These are phyloP conservation scores for Thermoascus crustaceus DNA, from an alignment of 2,329 filamentous ascomycete species.

Conservation along the genomic window DNA sequence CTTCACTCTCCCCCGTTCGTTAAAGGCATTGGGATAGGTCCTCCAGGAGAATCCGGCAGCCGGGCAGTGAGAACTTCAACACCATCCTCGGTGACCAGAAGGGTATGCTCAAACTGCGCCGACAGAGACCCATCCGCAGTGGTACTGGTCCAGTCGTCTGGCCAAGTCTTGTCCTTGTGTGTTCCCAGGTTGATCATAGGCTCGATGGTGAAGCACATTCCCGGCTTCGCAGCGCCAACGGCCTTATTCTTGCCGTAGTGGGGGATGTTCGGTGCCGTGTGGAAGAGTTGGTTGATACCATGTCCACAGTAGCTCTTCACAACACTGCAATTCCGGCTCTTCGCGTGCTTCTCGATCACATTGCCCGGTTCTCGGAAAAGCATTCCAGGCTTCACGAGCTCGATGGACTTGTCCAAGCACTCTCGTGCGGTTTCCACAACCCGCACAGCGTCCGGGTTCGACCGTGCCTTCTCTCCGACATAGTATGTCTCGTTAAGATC, in stretches of 20 bases:
- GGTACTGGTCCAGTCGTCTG: slow-evolving; percentile 96
- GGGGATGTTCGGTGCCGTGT: slow-evolving; percentile 86
- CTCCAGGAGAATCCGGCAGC: slow-evolving; percentile 64
- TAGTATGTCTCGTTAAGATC: slow-evolving; percentile 99
- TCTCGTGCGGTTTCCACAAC: slow-evolving; percentile 86
- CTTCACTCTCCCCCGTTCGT: not conserved
- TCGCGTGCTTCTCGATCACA: slow-evolving; percentile 91
- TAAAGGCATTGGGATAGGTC: slow-evolving; percentile 54
- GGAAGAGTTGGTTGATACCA: slow-evolving; percentile 88
- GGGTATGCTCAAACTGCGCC: slow-evolving; percentile 89
- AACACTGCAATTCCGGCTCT: slow-evolving; percentile 74
- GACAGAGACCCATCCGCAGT: slow-evolving; percentile 83
- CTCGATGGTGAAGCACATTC: slow-evolving; percentile 98
- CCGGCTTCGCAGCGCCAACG: slow-evolving; percentile 83
- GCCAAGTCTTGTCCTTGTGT: slow-evolving; percentile 91
- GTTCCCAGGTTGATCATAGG: slow-evolving; percentile 95
- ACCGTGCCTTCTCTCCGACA: slow-evolving; percentile 77
- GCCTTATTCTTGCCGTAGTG: slow-evolving; percentile 99
- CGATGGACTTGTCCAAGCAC: slow-evolving; percentile 83
- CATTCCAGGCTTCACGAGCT: slow-evolving; percentile 85
- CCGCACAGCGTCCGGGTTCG: slow-evolving; percentile 76
- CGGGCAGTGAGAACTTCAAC: slow-evolving; percentile 75
- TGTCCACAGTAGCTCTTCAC: slow-evolving; percentile 96
- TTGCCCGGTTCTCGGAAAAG: slow-evolving; percentile 90
- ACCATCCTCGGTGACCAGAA: slow-evolving; percentile 74